Percentiles rank a stretch among this genome's conserved stretches.
Conservation (phyloP, 108 stramenopile genomes). For the Skeletonema marinoi region DNA sequence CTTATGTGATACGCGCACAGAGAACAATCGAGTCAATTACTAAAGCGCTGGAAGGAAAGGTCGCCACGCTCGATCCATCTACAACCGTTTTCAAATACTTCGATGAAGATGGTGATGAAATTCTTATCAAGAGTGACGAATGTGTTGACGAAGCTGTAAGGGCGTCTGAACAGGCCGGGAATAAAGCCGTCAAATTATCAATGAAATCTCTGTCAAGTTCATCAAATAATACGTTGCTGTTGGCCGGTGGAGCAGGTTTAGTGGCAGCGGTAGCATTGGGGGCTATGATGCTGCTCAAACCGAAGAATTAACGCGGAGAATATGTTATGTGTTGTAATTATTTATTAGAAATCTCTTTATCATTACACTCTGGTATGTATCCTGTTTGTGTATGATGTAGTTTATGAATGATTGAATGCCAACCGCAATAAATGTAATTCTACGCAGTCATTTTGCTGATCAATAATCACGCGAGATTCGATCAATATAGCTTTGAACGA, state of each 20-base stretch:
- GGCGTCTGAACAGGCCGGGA: constrained; percentile 52
- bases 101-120: constrained; percentile 90
- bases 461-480: background rate
- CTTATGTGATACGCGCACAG: constrained; percentile 73
- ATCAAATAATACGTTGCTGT: constrained; percentile 13
- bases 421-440: background rate
- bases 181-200: constrained; percentile 69
- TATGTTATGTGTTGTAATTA: background rate
- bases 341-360: background rate
- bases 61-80: constrained; percentile 40
- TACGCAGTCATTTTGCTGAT: background rate
- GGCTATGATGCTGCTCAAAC: constrained; percentile 25
- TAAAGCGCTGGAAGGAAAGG: constrained; percentile 55
- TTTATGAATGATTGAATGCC: too few species aligned
- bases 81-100: constrained; percentile 70
- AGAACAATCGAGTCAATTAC: constrained; percentile 52
- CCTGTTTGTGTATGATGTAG: background rate
- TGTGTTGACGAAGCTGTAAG: constrained; percentile 77
- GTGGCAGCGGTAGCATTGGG: constrained; percentile 31
- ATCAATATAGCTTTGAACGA: background rate
- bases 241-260: constrained; percentile 34
- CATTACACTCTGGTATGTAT: background rate
- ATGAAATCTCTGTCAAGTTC: constrained; percentile 21
- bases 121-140: constrained; percentile 80
- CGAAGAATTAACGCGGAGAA: constrained; percentile 21